Base-by-base conservation (phyloP, 352 stramenopile genomes). In the Globisporangium solare region DNA sequence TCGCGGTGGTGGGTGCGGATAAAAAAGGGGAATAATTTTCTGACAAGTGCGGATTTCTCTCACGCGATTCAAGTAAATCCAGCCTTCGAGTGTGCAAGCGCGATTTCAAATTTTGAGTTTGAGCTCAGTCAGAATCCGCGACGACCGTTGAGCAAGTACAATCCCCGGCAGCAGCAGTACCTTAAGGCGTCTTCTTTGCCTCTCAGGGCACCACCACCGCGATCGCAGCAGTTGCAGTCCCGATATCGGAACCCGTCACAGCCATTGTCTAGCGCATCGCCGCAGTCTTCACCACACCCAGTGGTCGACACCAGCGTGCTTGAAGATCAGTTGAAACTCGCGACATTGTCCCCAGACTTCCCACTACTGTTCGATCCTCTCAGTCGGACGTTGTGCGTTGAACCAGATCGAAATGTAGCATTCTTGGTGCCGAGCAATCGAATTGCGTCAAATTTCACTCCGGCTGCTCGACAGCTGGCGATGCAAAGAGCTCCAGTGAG, bases 391-490 rank as follows among this genome's bases (percentile, higher is more conserved):
- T 66, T 86, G 10, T 89, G 79, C 46, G 81, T 91, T 4, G 83
- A 93, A 47, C 76, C 76, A 31, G 79, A 88, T 52, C 64, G 82
- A 20, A 86, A 82, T 43, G 17, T 80, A 22, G 62, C 76, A 3
- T 75, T 72, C 8, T 63, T 91, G 21, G 53, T 72, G 18, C 80
- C 83, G 1, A 89, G 78, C 20, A 90, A 93, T 43, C 77, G 83
- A 6, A 91, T 93, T 32, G 83, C 72, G 6, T 70, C 78, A 0
- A 93, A 93, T 40, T 91, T 81, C 37, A 83, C 73, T 0, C 62
- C 69, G 14, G 58, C 78, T 0, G 78, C 83, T 8, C 61, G 59
- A 6, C 41, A 63, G 13, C 50, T 93, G 17, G 58, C 71, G 53
- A 78, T 85, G 43, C 65, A 71, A 3, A 88, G 79, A 8, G 50